Base-by-base conservation (phyloP, 371 early-diverging fungal species). In the Gilbertella persicaria region DNA sequence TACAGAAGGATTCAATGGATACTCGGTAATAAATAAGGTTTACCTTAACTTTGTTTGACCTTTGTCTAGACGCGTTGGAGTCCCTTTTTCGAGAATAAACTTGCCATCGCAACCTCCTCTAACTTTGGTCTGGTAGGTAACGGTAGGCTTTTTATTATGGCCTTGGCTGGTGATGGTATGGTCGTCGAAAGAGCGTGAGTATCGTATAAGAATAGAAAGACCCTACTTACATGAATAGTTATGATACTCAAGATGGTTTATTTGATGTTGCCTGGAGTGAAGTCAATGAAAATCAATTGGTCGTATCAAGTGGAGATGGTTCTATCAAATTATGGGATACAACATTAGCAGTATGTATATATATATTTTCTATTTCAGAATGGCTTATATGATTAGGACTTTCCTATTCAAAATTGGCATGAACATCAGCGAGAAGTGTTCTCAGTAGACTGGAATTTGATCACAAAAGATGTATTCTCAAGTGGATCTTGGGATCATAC, bases 81-180 rank as follows among this genome's bases (percentile, higher is more conserved):
- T 66, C 97, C 98, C 1, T 97, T 96, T 66, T 90, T 91, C 58
- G 94, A 93, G 65, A 79, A 87, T 60, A 84, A 89, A 48, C 60
- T 96, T 14, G 97, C 98, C 0, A 84, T 87, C 17, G 96, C 95
- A 2, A 72, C 88, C n/a, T 84, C 94, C 12, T 89, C 97, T 19
- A 96, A 97, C 79, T 97, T 88, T 78, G 98, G 98, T 10, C 81
- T 97, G 5, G 95, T 94, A 7, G 98, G 98, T 10, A 97, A 96
- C 69, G 98, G 98, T 19, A 77, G 91, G 41, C 78, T 93, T 13
- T 93, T 82, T 71, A 67, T 92, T 28, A 69, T 91, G 58, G 50
- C 45, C 19, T 75, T 75, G 26, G 47, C 65, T 25, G 66, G 57
- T 9, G 78, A 78, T 28, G 86, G 84, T 19, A 67, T 89, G 21